Conservation (phyloP, 164 flowering plant genomes). For the Magnolia officinalis region DNA sequence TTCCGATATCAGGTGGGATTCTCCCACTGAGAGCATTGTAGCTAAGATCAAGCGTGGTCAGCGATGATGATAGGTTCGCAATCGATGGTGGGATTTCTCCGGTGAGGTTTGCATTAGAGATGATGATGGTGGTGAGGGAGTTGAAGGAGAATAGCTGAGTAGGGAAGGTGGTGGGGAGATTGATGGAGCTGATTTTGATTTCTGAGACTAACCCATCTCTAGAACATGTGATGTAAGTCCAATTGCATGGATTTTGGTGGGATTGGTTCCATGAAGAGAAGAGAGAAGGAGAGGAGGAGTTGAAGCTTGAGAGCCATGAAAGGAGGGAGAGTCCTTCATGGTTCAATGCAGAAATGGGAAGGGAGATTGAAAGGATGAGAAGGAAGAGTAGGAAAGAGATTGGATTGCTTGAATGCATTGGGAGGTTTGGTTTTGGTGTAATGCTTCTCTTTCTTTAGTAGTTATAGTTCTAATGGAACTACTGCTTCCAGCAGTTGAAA, state of each 20-base stretch:
- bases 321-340: slow-evolving; percentile 26
- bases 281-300: slow-evolving; percentile 31
- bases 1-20: slow-evolving; percentile 43
- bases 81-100: slow-evolving; percentile 47
- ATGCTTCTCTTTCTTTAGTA: background rate
- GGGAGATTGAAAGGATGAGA: slow-evolving; percentile 3
- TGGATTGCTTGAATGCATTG: background rate
- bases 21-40: slow-evolving; percentile 41
- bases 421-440: background rate
- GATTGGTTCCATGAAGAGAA: slow-evolving; percentile 55
- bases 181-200: slow-evolving; percentile 36
- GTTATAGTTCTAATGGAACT: background rate
- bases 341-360: slow-evolving; percentile 5
- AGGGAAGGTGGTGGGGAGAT: slow-evolving; percentile 42
- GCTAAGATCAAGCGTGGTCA: slow-evolving; percentile 48
- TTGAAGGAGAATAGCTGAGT: slow-evolving; percentile 33
- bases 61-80: slow-evolving; percentile 30
- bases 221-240: slow-evolving; percentile 50
- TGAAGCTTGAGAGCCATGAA: slow-evolving; percentile 60
- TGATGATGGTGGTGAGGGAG: slow-evolving; percentile 34
- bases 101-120: slow-evolving; percentile 40
- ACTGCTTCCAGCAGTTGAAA: too few relatives aligned
- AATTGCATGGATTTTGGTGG: slow-evolving; percentile 50
- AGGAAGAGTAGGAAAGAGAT: slow-evolving; percentile 8
- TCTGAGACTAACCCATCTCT: slow-evolving; percentile 36